phyloP scores from a whole-genome alignment of 208 protist species.

The Trypanosoma vivax region DNA sequence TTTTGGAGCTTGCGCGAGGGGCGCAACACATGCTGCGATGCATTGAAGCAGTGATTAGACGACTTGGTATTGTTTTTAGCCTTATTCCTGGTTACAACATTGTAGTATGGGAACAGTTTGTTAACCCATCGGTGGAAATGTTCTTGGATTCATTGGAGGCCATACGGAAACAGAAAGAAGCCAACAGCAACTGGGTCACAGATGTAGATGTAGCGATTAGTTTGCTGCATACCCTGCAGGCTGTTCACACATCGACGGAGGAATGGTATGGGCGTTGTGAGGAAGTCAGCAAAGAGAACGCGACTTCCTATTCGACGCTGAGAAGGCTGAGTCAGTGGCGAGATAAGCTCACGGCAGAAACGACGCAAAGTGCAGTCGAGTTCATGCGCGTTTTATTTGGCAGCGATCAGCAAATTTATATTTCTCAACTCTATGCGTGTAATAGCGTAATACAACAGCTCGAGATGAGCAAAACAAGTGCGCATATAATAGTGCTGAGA shows the following conservation, averaged over 20 bases:
- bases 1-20: neutral
- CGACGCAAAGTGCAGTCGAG: neutral
- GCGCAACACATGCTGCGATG: constrained; percentile 41
- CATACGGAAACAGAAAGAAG: neutral
- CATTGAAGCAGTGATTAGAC: constrained; percentile 46
- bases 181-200: neutral
- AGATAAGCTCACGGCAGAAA: constrained; percentile 9
- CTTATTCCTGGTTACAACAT: constrained; percentile 13
- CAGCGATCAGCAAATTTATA: neutral
- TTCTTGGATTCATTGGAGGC: neutral
- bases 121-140: constrained; percentile 7
- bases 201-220: neutral
- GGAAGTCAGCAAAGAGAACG: neutral
- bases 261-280: constrained; percentile 15
- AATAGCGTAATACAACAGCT: constrained; percentile 1
- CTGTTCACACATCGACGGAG: constrained; percentile 11
- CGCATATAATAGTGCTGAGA: constrained; percentile 6
- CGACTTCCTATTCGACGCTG: neutral
- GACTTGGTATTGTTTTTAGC: constrained; percentile 29
- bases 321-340: constrained; percentile 7
- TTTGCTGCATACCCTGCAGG: constrained; percentile 9
- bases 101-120: constrained; percentile 5
- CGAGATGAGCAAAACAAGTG: neutral
- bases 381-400: constrained; percentile 12
- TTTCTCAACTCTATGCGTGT: constrained; percentile 4